Conservation (phyloP, 495 filamentous ascomycete species). For the Penicillium herquei region DNA sequence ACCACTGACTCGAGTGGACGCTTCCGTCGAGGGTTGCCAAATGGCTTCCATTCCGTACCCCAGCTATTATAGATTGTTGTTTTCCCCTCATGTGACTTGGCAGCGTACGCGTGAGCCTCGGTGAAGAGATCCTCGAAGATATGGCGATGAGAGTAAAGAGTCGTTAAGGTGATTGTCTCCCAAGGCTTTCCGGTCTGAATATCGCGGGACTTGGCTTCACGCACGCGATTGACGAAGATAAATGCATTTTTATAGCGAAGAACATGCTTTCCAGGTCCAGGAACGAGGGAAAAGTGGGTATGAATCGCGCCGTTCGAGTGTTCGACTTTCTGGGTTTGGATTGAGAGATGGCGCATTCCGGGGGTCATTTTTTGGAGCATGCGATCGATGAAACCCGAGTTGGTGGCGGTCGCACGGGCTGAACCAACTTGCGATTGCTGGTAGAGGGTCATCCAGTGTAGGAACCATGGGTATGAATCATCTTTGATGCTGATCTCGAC, state of each 20-base stretch:
- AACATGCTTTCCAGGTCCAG: conserved; percentile 83
- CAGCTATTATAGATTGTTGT: conserved; percentile 86
- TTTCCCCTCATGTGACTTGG: conserved; percentile 81
- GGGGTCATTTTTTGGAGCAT: conserved; percentile 59
- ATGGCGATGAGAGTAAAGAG: conserved; percentile 81
- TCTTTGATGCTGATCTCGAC: conserved; percentile 93
- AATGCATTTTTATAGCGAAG: conserved; percentile 83
- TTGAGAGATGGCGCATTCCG: conserved; percentile 63
- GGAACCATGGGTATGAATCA: conserved; percentile 89
- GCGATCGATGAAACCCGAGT: conserved; percentile 47
- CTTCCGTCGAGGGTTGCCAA: conserved; percentile 85
- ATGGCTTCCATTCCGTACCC: conserved; percentile 77
- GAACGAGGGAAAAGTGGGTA: conserved; percentile 83
- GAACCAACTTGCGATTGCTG: conserved; percentile 55
- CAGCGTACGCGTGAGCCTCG: conserved; percentile 77
- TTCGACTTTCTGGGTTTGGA: conserved; percentile 62
- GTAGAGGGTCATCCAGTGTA: conserved; percentile 89
- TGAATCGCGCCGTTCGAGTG: conserved; percentile 63
- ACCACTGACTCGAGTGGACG: conserved; percentile 86
- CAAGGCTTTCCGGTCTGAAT: conserved; percentile 81
- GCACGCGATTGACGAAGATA: conserved; percentile 80
- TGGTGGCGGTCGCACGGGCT: conserved; percentile 35
- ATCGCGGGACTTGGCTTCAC: conserved; percentile 68
- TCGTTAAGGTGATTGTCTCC: conserved; percentile 91
- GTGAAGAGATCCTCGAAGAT: conserved; percentile 83